phyloP scores from a whole-genome alignment of 164 flowering plant genomes.

The Hamamelis virginiana region DNA sequence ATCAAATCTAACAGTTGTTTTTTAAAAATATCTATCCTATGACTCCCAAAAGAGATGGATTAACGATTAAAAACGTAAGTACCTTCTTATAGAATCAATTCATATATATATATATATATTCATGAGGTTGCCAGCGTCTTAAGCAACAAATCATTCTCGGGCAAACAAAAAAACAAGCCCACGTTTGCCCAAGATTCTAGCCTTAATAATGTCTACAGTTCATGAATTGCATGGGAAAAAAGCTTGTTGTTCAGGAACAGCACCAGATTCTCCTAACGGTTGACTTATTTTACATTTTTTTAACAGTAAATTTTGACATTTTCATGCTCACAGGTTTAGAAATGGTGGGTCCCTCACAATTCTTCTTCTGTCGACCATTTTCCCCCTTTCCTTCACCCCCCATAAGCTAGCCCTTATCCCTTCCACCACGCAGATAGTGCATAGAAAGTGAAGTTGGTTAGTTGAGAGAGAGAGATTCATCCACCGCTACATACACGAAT shows the following conservation, averaged over 20 bases:
- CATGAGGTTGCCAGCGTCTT: conserved; percentile 10
- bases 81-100: too few relatives aligned
- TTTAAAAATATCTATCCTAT: too few relatives aligned
- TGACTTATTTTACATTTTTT: conserved; percentile 9
- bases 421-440: conserved; percentile 16
- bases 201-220: conserved; percentile 3
- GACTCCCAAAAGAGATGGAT: too few relatives aligned
- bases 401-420: too few relatives aligned
- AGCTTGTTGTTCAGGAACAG: conserved; percentile 7
- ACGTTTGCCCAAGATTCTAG: conserved; percentile 21
- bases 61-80: too few relatives aligned
- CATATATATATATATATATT: neutral
- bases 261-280: conserved; percentile 24
- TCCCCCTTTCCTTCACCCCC: too few relatives aligned
- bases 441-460: conserved; percentile 1
- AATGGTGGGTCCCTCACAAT: conserved; percentile 11
- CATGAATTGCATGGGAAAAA: conserved; percentile 6
- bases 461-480: neutral
- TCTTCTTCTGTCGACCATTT: too few relatives aligned
- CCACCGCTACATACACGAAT: too few relatives aligned
- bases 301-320: too few relatives aligned
- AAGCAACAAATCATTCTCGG: conserved; percentile 30
- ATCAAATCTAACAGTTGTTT: too few relatives aligned
- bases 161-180: neutral
- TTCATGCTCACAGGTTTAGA: neutral